Evolutionary conservation across 2,329 filamentous ascomycete genomes (phyloP).

Genomic region (Verticillium nubilum): DNA sequence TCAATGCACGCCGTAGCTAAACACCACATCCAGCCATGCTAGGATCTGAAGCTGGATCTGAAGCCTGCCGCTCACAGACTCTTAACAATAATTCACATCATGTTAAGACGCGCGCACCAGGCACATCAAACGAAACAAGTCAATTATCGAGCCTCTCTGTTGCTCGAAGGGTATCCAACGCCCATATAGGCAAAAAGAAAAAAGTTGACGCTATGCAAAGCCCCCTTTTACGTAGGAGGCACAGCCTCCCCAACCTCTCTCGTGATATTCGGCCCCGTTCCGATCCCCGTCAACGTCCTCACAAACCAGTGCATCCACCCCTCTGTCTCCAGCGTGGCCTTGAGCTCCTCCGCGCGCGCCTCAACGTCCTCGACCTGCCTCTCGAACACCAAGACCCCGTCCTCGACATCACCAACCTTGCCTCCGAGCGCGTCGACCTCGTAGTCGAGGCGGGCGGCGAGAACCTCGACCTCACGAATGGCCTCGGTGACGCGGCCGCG

Average conservation of each 20-base stretch:
- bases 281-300: constrained; percentile 54
- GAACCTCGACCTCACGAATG: constrained; percentile 71
- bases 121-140: neutral
- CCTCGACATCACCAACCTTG: constrained; percentile 82
- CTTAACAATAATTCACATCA: too few species aligned
- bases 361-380: constrained; percentile 70
- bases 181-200: neutral
- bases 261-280: constrained; percentile 54
- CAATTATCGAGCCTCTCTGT: neutral
- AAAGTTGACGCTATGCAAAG: neutral
- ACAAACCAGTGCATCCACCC: constrained; percentile 61
- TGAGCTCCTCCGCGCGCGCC: constrained; percentile 55
- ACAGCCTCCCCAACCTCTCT: constrained; percentile 10
- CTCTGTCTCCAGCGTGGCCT: constrained; percentile 57
- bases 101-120: too few species aligned
- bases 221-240: neutral
- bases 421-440: constrained; percentile 76
- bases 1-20: too few species aligned
- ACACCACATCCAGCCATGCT: too few species aligned
- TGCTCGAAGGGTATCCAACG: neutral
- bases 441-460: constrained; percentile 85
- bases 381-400: constrained; percentile 74
- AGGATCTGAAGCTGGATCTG: too few species aligned
- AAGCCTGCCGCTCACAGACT: too few species aligned
- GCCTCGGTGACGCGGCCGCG: constrained; percentile 62